Evolutionary conservation across 2,329 filamentous ascomycete species (phyloP).

Genomic region (Lomentospora prolificans): DNA sequence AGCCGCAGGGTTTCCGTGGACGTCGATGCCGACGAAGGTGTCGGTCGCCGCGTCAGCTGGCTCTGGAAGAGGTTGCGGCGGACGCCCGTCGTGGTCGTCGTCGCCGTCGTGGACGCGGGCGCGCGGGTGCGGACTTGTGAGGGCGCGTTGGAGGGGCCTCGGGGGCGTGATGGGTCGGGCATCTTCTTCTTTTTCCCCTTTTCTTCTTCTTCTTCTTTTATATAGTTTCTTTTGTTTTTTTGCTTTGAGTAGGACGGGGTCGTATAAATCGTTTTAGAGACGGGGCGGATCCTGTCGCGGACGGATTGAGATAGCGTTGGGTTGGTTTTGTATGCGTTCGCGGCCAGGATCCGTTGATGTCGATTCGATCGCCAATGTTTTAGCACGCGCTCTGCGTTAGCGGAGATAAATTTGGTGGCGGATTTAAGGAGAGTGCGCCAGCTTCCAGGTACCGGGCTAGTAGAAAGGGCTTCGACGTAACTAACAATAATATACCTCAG

Average conservation of each 20-base stretch:
- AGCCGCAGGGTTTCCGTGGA: constrained; percentile 37
- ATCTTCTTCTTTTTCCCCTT: not conserved
- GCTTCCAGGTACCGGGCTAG: not conserved
- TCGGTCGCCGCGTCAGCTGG: constrained; percentile 48
- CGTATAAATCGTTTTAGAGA: no score
- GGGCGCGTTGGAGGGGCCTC: constrained; percentile 1
- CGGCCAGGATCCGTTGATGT: not conserved
- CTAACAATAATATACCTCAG: no score
- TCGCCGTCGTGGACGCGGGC: constrained; percentile 7
- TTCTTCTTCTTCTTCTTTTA: no score
- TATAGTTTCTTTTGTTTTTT: not conserved
- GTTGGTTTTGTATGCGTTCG: not conserved
- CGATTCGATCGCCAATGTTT: not conserved
- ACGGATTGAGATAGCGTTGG: no score
- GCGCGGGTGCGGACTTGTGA: not conserved
- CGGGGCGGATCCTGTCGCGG: no score
- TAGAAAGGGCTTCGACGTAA: not conserved
- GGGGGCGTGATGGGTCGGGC: constrained; percentile 1
- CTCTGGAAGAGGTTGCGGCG: constrained; percentile 51
- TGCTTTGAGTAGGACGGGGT: not conserved
- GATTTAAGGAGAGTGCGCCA: not conserved
- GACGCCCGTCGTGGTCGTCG: constrained; percentile 19
- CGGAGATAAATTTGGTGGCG: not conserved
- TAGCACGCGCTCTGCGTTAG: not conserved
- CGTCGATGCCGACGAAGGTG: constrained; percentile 23